These are phyloP conservation scores for Arthroderma sp. DNA, from an alignment of 2,329 filamentous ascomycete species.

Conservation along the genomic window DNA sequence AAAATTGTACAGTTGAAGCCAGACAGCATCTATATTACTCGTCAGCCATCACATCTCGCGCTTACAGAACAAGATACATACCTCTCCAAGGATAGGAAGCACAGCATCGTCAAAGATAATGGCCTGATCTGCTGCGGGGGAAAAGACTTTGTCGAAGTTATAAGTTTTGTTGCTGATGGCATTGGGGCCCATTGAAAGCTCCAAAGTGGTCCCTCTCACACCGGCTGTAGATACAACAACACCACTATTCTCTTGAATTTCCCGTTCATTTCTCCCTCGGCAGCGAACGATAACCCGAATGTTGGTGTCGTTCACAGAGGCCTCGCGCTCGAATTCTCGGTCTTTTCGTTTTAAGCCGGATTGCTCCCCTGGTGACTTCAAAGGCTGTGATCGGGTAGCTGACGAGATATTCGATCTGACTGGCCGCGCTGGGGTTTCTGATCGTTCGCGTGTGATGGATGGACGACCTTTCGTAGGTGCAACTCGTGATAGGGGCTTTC, in stretches of 20 bases:
- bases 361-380: constrained; percentile 31
- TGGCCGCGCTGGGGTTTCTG: constrained; percentile 59
- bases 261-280: constrained; percentile 80
- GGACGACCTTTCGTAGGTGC: constrained; percentile 38
- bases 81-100: constrained; percentile 82
- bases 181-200: constrained; percentile 83
- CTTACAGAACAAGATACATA: constrained; percentile 28
- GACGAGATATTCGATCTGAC: constrained; percentile 42
- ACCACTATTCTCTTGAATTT: constrained; percentile 86
- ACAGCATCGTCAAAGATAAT: constrained; percentile 96
- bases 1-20: constrained; percentile 99
- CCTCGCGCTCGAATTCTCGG: constrained; percentile 61
- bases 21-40: constrained; percentile 56
- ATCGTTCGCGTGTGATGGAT: constrained; percentile 39
- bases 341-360: constrained; percentile 70
- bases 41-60: constrained; percentile 5
- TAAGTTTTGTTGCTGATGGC: constrained; percentile 93
- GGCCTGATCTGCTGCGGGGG: constrained; percentile 79
- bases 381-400: constrained; percentile 18
- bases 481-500: constrained; percentile 39
- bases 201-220: constrained; percentile 70
- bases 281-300: constrained; percentile 96
- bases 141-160: constrained; percentile 94
- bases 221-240: constrained; percentile 82
- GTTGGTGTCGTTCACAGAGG: constrained; percentile 46